phyloP scores from a whole-genome alignment of 805 yeast genomes.

The Pichia eremophila region DNA sequence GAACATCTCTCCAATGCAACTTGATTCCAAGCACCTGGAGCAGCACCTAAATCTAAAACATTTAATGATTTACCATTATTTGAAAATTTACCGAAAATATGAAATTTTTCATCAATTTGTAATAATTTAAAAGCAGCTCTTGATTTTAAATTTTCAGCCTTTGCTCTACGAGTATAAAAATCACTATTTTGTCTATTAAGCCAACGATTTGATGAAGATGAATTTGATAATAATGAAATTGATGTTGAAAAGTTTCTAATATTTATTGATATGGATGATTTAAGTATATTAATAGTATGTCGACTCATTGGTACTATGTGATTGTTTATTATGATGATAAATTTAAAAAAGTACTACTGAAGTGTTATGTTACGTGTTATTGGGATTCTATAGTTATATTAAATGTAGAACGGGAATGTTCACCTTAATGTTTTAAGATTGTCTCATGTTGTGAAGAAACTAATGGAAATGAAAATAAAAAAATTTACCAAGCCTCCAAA shows the following conservation, averaged over 20 bases:
- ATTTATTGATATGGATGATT: neutral
- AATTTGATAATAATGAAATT: slow-evolving; percentile 2
- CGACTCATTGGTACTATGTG: too few relatives aligned
- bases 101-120: slow-evolving; percentile 60
- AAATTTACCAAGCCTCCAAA: too few relatives aligned
- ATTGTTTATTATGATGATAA: too few relatives aligned
- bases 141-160: slow-evolving; percentile 52
- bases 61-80: slow-evolving; percentile 8
- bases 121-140: slow-evolving; percentile 86
- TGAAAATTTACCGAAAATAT: slow-evolving; percentile 33
- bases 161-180: slow-evolving; percentile 57
- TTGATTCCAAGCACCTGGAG: slow-evolving; percentile 95
- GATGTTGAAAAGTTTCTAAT: neutral
- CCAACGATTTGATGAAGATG: slow-evolving; percentile 64
- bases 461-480: too few relatives aligned
- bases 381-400: too few relatives aligned
- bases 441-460: too few relatives aligned
- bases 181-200: slow-evolving; percentile 61
- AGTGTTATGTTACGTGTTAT: too few relatives aligned
- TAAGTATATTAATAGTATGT: neutral
- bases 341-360: too few relatives aligned
- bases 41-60: slow-evolving; percentile 83
- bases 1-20: slow-evolving; percentile 52
- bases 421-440: too few relatives aligned
- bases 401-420: too few relatives aligned